These are phyloP conservation scores for Helotiales sp. DNA, from an alignment of 2,329 filamentous ascomycete genomes.

Conservation along the genomic window DNA sequence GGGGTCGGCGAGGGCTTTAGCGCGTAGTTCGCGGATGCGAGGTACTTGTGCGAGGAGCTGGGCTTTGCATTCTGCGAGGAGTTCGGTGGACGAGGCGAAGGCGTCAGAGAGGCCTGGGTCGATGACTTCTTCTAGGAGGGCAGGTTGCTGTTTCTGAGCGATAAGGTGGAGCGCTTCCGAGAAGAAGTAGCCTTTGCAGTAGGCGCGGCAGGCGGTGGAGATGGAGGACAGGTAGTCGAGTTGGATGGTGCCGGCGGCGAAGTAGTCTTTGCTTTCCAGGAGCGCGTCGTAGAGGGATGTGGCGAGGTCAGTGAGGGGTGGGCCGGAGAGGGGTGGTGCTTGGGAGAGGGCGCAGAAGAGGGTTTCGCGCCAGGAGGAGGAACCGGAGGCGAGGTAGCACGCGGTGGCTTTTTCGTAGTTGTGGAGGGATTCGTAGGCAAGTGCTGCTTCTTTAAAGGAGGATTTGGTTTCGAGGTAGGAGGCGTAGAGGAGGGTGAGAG, in stretches of 20 bases:
- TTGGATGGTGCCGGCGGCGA: conserved; percentile 78
- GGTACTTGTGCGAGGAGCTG: conserved; percentile 87
- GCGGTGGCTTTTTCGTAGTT: conserved; percentile 77
- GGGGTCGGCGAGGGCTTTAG: conserved; percentile 82
- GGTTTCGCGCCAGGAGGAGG: conserved; percentile 84
- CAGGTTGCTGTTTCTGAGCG: conserved; percentile 59
- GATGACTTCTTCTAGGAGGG: conserved; percentile 69
- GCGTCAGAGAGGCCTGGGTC: conserved; percentile 82
- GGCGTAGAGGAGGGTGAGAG: conserved; percentile 80
- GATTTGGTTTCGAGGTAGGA: conserved; percentile 76
- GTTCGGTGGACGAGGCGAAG: conserved; percentile 81
- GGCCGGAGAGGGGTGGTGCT: conserved; percentile 60
- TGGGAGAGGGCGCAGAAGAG: conserved; percentile 78
- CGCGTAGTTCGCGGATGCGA: conserved; percentile 79
- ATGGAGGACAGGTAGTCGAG: conserved; percentile 80
- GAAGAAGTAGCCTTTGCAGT: conserved; percentile 89
- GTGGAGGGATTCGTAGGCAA: conserved; percentile 86
- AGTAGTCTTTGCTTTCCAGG: conserved; percentile 83
- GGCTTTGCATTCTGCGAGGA: conserved; percentile 88
- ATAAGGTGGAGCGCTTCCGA: conserved; percentile 85
- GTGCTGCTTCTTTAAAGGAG: conserved; percentile 81
- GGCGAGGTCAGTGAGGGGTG: conserved; percentile 72
- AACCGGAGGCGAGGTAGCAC: conserved; percentile 82
- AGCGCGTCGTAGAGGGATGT: conserved; percentile 76
- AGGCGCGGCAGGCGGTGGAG: conserved; percentile 70